Conservation (phyloP, 2,329 filamentous ascomycete species). For the Ophiostoma pallidulum region DNA sequence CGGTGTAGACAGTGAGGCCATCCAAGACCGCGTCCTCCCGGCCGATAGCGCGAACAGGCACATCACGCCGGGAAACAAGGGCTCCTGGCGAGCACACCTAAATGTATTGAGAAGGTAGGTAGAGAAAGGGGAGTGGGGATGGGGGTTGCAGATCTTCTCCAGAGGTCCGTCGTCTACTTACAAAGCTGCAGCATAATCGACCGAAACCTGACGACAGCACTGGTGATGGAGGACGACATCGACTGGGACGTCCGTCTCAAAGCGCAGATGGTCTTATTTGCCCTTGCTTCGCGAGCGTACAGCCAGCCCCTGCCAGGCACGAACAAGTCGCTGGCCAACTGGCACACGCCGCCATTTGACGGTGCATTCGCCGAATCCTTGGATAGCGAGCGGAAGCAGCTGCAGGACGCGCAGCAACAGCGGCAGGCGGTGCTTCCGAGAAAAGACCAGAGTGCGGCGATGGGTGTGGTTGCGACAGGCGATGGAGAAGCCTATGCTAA, state of each 20-base stretch:
- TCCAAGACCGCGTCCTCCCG: constrained; percentile 30
- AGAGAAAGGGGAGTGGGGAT: too few species aligned
- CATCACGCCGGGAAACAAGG: constrained; percentile 24
- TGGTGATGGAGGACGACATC: constrained; percentile 48
- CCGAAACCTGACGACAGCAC: constrained; percentile 35
- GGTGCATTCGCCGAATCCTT: neutral
- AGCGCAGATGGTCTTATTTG: constrained; percentile 34
- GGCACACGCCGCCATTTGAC: constrained; percentile 4
- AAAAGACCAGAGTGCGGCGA: too few species aligned
- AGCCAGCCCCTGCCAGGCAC: constrained; percentile 23
- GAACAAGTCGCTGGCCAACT: neutral
- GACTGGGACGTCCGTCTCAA: constrained; percentile 48
- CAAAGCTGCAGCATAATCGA: constrained; percentile 29
- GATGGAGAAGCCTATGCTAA: too few species aligned
- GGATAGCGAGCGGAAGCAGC: too few species aligned
- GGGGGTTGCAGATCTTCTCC: too few species aligned
- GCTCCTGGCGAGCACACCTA: constrained; percentile 35
- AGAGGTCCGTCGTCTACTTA: too few species aligned
- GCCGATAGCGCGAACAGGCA: constrained; percentile 24
- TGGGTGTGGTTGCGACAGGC: neutral
- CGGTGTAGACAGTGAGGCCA: constrained; percentile 31
- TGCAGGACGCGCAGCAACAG: neutral
- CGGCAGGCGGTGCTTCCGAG: neutral
- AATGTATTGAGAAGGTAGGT: constrained; percentile 24
- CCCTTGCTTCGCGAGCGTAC: constrained; percentile 27